A percentile compares a stretch with the other conserved stretches of the same genome.
These are phyloP conservation scores for Cerioporus squamosus DNA, from an alignment of 1,284 basidiomycete genomes.

Conservation along the genomic window DNA sequence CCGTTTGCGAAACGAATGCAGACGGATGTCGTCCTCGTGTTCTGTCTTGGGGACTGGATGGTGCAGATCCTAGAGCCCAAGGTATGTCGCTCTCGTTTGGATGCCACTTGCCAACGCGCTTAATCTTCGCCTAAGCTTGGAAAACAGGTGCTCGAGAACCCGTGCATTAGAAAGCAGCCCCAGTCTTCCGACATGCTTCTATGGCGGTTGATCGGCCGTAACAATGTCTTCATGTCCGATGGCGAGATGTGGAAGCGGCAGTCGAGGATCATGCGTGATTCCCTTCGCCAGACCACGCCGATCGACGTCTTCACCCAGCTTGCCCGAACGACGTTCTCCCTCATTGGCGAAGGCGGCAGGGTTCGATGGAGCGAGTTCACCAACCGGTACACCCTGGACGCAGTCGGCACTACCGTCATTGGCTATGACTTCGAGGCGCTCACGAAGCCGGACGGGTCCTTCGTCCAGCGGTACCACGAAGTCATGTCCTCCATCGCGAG, in stretches of 20 bases:
- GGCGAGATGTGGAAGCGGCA: constrained; percentile 37
- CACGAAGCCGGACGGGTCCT: constrained; percentile 30
- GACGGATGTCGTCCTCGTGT: constrained; percentile 26
- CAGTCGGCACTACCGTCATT: constrained; percentile 37
- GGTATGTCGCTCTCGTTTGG: constrained; percentile 9
- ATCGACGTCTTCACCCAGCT: constrained; percentile 32
- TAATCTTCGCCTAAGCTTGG: constrained; percentile 6
- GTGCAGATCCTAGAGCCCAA: constrained; percentile 29
- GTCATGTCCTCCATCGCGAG: constrained; percentile 38
- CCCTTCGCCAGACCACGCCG: constrained; percentile 33
- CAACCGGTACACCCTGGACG: constrained; percentile 35
- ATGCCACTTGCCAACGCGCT: background rate
- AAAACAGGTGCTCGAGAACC: constrained; percentile 17
- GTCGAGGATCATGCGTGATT: constrained; percentile 29
- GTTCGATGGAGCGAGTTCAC: constrained; percentile 34
- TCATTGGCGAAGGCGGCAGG: constrained; percentile 27
- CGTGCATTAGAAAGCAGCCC: constrained; percentile 31
- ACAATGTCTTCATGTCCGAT: constrained; percentile 35
- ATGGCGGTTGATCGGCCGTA: constrained; percentile 34
- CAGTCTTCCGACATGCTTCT: constrained; percentile 32
- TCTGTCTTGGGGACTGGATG: constrained; percentile 31
- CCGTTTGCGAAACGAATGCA: constrained; percentile 26
- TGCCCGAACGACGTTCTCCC: constrained; percentile 27
- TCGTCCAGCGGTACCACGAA: constrained; percentile 36
- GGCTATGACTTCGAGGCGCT: constrained; percentile 42